These are phyloP conservation scores for Polytrichum formosum DNA, from an alignment of 225 moss, liverwort and hornwort genomes.

Conservation along the genomic window DNA sequence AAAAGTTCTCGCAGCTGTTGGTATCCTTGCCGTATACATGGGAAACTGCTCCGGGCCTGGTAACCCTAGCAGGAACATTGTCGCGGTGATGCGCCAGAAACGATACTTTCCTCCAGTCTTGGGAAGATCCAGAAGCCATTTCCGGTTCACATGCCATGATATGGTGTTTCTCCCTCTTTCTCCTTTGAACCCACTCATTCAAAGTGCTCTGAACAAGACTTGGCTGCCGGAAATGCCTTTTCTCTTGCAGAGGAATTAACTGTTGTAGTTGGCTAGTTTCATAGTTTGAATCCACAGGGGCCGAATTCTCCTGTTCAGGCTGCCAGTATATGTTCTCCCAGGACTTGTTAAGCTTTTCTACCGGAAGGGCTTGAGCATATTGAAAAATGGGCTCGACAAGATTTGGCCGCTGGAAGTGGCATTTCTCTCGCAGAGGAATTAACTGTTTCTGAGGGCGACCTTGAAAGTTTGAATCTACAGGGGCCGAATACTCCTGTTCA, in stretches of 20 bases:
- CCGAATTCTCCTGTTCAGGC: neutral
- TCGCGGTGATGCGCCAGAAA: no score
- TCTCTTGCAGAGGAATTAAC: slow-evolving; percentile 7
- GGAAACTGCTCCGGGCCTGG: slow-evolving; percentile 3
- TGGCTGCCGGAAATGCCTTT: slow-evolving; percentile 9
- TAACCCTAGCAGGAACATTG: no score
- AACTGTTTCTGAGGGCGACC: neutral
- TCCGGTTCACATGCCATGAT: no score
- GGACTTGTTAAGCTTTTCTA: no score
- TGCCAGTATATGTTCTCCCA: slow-evolving; percentile 10
- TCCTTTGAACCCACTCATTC: slow-evolving; percentile 26
- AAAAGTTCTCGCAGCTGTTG: no score
- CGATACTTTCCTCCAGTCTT: no score
- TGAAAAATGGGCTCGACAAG: no score
- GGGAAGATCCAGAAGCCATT: no score
- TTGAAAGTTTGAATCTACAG: neutral
- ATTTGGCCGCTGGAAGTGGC: neutral
- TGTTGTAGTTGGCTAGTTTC: slow-evolving; percentile 2
- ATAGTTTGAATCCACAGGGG: neutral
- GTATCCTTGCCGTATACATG: neutral
- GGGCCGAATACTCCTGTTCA: neutral
- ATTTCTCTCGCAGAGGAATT: neutral
- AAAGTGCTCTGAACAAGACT: slow-evolving; percentile 20
- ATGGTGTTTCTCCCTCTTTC: slow-evolving; percentile 15
- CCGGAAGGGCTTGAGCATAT: no score